Conservation (phyloP, 768 basidiomycete genomes). For the Auriscalpium vulgare region DNA sequence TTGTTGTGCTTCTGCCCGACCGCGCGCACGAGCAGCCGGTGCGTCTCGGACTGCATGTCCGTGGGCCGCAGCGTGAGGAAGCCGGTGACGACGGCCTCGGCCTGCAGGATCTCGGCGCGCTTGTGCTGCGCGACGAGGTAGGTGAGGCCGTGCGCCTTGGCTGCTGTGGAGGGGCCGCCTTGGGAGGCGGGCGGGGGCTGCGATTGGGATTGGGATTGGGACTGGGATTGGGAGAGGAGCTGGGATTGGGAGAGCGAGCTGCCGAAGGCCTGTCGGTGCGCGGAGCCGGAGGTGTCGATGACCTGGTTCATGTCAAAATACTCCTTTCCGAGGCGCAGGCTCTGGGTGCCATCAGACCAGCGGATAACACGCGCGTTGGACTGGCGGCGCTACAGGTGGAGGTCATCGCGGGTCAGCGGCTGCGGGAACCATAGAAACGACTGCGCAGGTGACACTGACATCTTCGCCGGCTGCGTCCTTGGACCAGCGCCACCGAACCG, state of each 20-base stretch:
- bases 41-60: conserved; percentile 85
- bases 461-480: conserved; percentile 68
- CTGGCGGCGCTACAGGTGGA: conserved; percentile 53
- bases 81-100: conserved; percentile 77
- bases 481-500: conserved; percentile 91
- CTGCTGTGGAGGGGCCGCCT: conserved; percentile 17
- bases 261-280: conserved; percentile 51
- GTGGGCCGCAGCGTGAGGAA: conserved; percentile 80
- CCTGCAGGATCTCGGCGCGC: conserved; percentile 77
- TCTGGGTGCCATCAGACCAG: conserved; percentile 93
- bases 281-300: conserved; percentile 66
- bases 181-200: conserved; percentile 23
- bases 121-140: conserved; percentile 90
- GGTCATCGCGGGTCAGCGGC: not conserved
- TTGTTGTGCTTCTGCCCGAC: conserved; percentile 83
- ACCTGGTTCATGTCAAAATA: conserved; percentile 84
- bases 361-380: conserved; percentile 87
- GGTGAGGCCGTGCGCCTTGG: conserved; percentile 67
- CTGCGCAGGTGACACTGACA: conserved; percentile 40
- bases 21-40: conserved; percentile 80
- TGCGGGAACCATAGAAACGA: not conserved
- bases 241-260: conserved; percentile 36
- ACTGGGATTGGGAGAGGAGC: conserved; percentile 19
- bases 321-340: conserved; percentile 88
- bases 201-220: conserved; percentile 30